phyloP scores from a whole-genome alignment of 495 filamentous ascomycete genomes.

The Annulohypoxylon nitens region DNA sequence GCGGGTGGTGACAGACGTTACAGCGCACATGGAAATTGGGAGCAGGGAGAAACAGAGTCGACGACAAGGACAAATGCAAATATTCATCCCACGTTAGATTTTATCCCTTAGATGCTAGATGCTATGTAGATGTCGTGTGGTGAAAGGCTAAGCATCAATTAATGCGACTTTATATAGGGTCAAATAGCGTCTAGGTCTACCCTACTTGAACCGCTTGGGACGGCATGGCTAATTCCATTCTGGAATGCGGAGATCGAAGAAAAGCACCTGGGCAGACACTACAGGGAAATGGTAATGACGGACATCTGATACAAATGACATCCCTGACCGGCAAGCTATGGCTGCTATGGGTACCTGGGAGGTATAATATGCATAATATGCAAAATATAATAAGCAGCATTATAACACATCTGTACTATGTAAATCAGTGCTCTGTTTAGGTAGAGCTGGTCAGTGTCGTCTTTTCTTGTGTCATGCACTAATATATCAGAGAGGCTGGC shows the following conservation, averaged over 20 bases:
- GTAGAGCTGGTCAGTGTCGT: background rate
- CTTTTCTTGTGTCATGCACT: constrained; percentile 17
- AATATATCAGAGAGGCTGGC: constrained; percentile 9
- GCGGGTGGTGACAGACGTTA: constrained; percentile 41
- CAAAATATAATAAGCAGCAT: constrained; percentile 28
- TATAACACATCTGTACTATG: constrained; percentile 19
- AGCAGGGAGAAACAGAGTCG: constrained; percentile 32
- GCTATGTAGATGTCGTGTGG: background rate
- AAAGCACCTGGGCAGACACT: background rate
- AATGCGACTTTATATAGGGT: constrained; percentile 26
- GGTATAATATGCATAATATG: constrained; percentile 28
- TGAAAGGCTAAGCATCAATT: background rate
- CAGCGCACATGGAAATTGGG: constrained; percentile 45
- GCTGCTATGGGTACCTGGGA: constrained; percentile 11
- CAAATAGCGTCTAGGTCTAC: constrained; percentile 4
- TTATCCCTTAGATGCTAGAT: constrained; percentile 9
- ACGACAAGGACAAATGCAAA: constrained; percentile 40
- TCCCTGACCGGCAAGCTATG: constrained; percentile 31
- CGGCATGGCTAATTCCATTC: constrained; percentile 28
- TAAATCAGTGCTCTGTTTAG: constrained; percentile 24
- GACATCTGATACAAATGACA: constrained; percentile 45
- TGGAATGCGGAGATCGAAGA: constrained; percentile 39
- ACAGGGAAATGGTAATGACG: constrained; percentile 43
- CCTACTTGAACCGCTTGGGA: constrained; percentile 17
- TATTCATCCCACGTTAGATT: constrained; percentile 40